These are phyloP conservation scores for Aegilops tauschii DNA, from an alignment of 176 grass and related monocot species.

Conservation along the genomic window DNA sequence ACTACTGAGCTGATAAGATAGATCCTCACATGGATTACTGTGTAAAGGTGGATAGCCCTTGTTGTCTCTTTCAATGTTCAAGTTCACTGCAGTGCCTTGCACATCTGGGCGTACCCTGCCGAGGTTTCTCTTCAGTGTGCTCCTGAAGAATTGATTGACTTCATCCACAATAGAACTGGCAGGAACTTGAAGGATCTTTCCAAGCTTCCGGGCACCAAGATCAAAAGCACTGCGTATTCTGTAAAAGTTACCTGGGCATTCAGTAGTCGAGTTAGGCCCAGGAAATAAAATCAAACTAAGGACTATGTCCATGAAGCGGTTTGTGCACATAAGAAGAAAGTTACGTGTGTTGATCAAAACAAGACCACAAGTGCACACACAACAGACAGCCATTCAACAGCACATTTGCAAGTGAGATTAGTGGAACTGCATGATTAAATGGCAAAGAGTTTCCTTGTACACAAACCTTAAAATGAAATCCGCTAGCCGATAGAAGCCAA, in stretches of 20 bases:
- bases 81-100: slow-evolving; percentile 8
- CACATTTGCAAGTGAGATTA: not conserved
- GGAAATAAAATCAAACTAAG: not conserved
- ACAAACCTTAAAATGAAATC: not conserved
- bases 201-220: slow-evolving; percentile 79
- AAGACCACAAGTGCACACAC: not conserved
- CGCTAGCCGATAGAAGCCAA: not conserved
- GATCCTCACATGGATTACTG: slow-evolving; percentile 9
- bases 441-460: not conserved
- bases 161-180: slow-evolving; percentile 42
- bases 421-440: slow-evolving; percentile 6
- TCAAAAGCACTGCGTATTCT: slow-evolving; percentile 89
- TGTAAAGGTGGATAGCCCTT: slow-evolving; percentile 1
- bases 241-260: slow-evolving; percentile 66
- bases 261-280: not conserved
- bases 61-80: slow-evolving; percentile 24
- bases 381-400: not conserved
- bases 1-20: slow-evolving; percentile 43
- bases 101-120: slow-evolving; percentile 49
- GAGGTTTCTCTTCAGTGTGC: slow-evolving; percentile 62
- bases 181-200: slow-evolving; percentile 60
- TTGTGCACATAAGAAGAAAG: not conserved
- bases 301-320: not conserved
- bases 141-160: slow-evolving; percentile 77
- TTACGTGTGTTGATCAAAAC: not conserved